Conservation (phyloP, 2,329 filamentous ascomycete genomes). For the Rugonectria rugulosa region DNA sequence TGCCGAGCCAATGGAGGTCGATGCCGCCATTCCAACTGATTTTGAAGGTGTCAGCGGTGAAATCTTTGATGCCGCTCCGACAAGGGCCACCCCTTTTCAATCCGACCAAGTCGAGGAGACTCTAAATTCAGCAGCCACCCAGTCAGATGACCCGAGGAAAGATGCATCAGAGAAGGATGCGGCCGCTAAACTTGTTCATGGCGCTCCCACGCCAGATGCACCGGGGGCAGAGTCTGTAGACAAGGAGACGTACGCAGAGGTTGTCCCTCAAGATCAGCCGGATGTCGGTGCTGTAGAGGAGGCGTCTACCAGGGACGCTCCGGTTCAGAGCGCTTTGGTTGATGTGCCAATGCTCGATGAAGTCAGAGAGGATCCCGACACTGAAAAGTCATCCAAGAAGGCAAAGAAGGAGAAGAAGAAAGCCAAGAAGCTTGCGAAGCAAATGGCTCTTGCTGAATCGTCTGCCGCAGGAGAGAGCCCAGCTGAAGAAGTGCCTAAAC, state of each 20-base stretch:
- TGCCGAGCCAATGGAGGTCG: background rate
- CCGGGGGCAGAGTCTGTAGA: background rate
- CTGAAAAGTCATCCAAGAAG: slow-evolving; percentile 31
- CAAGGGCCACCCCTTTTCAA: background rate
- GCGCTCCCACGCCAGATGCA: background rate
- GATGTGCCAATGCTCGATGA: background rate
- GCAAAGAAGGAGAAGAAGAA: slow-evolving; percentile 46
- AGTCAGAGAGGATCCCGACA: slow-evolving; percentile 12
- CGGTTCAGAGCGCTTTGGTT: background rate
- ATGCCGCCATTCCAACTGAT: background rate
- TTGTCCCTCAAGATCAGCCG: background rate
- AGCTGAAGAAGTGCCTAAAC: no score
- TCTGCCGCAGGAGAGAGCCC: slow-evolving; percentile 6
- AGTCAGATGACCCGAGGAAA: background rate
- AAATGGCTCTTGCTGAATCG: slow-evolving; percentile 17
- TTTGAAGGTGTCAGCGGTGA: background rate
- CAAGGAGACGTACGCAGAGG: background rate
- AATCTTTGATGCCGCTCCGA: background rate
- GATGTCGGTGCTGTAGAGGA: background rate
- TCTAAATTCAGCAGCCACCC: background rate
- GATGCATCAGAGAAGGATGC: background rate
- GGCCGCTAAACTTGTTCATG: background rate
- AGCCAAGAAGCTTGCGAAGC: slow-evolving; percentile 41
- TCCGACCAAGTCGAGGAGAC: background rate
- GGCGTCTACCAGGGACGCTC: background rate